Percentiles rank a stretch among this genome's conserved stretches.
Conservation (phyloP, 768 basidiomycete genomes). For the Hypholoma sublateritium region DNA sequence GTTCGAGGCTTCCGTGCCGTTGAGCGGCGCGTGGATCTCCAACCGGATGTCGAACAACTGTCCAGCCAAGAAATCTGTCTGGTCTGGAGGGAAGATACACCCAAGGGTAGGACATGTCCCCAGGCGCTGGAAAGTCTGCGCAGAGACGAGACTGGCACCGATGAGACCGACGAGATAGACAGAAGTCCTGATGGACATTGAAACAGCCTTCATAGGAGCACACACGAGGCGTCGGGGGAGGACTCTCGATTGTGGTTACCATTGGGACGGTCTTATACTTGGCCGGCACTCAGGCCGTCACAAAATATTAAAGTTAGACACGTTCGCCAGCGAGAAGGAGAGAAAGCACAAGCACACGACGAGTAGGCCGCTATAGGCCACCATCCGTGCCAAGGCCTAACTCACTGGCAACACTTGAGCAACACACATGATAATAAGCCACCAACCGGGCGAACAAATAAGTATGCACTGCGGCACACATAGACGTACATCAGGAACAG, state of each 20-base stretch:
- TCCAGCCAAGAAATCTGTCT: conserved; percentile 41
- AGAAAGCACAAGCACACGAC: background rate
- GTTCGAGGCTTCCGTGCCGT: conserved; percentile 35
- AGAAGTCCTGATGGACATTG: conserved; percentile 3
- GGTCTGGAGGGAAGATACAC: conserved; percentile 44
- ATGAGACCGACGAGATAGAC: conserved; percentile 20
- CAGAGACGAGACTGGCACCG: conserved; percentile 21
- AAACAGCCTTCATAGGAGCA: background rate
- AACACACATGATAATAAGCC: no score
- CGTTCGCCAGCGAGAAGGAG: background rate
- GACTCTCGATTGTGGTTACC: background rate
- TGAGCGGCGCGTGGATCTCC: conserved; percentile 43
- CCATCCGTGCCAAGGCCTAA: no score
- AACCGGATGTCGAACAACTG: conserved; percentile 43
- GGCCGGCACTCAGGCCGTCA: background rate
- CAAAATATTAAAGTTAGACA: background rate
- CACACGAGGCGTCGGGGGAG: background rate
- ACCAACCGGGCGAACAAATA: no score
- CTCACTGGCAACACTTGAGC: no score
- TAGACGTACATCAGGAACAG: no score
- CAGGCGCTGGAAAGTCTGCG: conserved; percentile 40
- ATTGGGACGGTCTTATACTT: background rate
- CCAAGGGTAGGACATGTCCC: conserved; percentile 41
- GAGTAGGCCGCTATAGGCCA: background rate
- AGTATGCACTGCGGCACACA: no score